A percentile compares a stretch with the other conserved stretches of the same genome.
Conservation (phyloP, 78 protist species). For the Dictyostelium intermedium region DNA sequence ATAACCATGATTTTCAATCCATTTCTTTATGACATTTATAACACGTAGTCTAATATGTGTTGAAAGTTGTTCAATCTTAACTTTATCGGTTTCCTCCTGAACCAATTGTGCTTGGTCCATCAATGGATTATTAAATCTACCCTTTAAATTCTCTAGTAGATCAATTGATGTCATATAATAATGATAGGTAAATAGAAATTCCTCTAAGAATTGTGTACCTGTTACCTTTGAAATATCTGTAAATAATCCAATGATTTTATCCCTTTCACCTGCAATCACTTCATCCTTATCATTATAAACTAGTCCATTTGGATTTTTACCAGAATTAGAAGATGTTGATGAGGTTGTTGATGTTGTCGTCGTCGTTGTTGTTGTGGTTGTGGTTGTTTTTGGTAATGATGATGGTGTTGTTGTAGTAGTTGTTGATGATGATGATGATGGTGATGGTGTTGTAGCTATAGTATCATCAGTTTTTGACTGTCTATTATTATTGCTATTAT, state of each 20-base stretch:
- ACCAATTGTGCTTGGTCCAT: background rate
- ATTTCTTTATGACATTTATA: conserved; percentile 69
- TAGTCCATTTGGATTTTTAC: background rate
- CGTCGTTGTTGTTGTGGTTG: background rate
- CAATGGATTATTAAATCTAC: conserved; percentile 21
- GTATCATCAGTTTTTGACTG: background rate
- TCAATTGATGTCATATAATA: conserved; percentile 37
- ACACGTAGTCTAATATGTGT: conserved; percentile 21
- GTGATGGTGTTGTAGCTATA: background rate
- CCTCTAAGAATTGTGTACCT: conserved; percentile 64
- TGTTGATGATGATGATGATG: background rate
- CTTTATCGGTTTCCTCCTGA: background rate
- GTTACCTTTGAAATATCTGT: conserved; percentile 52
- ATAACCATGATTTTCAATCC: conserved; percentile 70
- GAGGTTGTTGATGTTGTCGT: background rate
- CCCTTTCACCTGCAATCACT: conserved; percentile 4
- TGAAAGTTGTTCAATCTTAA: background rate
- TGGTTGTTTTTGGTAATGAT: background rate
- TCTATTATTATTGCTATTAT: background rate
- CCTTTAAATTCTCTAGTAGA: background rate
- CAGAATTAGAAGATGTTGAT: background rate
- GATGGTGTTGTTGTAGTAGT: background rate
- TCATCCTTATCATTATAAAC: conserved; percentile 8
- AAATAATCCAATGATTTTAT: conserved; percentile 19
- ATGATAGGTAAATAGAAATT: conserved; percentile 57